These are phyloP conservation scores for Pichia exigua DNA, from an alignment of 805 yeast genomes.

Conservation along the genomic window DNA sequence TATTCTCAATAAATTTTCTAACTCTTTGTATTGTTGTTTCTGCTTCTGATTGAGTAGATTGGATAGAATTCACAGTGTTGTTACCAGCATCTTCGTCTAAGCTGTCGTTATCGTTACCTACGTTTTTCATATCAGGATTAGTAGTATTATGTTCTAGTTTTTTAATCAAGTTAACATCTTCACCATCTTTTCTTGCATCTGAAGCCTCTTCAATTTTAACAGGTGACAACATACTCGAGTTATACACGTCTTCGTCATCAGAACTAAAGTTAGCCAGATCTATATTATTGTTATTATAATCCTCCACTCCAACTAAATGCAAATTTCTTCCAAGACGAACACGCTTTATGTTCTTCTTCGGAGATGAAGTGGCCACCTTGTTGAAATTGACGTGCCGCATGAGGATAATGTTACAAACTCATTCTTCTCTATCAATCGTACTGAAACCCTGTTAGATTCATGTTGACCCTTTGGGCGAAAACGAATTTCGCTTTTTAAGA, in stretches of 20 bases:
- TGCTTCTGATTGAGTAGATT: conserved; percentile 1
- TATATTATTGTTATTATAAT: too few species aligned
- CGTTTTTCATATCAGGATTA: background rate
- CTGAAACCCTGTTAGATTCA: background rate
- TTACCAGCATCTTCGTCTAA: background rate
- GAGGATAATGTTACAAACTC: too few species aligned
- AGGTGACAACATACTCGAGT: background rate
- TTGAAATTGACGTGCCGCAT: background rate
- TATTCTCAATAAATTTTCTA: conserved; percentile 17
- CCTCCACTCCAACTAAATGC: background rate
- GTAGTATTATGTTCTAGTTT: too few species aligned
- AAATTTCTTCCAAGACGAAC: background rate
- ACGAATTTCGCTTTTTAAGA: background rate
- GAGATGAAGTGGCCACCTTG: conserved; percentile 1
- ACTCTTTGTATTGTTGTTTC: conserved; percentile 21
- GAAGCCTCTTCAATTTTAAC: background rate
- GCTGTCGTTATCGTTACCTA: background rate
- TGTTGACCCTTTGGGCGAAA: background rate
- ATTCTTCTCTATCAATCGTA: too few species aligned
- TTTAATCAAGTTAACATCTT: background rate
- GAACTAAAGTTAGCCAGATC: background rate
- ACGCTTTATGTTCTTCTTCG: background rate
- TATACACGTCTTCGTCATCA: background rate
- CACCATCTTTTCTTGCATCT: background rate
- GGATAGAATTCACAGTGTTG: background rate